Percentiles rank a stretch among this genome's conserved stretches.
These are phyloP conservation scores for Trichocladium antarcticum DNA, from an alignment of 495 filamentous ascomycete genomes.

Conservation along the genomic window DNA sequence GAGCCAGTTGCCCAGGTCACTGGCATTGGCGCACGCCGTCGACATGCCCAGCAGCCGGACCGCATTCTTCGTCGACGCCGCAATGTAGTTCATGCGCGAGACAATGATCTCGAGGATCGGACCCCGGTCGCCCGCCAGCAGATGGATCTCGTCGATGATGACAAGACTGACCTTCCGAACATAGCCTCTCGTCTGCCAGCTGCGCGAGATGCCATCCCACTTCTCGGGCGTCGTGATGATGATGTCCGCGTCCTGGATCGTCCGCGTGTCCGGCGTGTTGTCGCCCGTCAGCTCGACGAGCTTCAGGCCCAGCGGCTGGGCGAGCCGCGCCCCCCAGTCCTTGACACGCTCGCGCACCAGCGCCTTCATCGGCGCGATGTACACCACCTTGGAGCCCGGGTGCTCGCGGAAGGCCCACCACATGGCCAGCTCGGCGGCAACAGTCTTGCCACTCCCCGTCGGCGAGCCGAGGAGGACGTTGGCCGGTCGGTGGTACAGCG, in stretches of 20 bases:
- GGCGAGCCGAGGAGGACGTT: constrained; percentile 96
- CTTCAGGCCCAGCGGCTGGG: constrained; percentile 71
- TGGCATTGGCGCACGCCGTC: constrained; percentile 92
- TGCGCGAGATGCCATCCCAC: constrained; percentile 98
- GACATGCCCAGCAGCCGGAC: constrained; percentile 96
- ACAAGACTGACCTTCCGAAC: constrained; percentile 91
- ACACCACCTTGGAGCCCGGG: constrained; percentile 94
- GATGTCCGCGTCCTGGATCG: constrained; percentile 89
- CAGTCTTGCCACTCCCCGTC: constrained; percentile 93
- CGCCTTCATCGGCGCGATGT: constrained; percentile 98
- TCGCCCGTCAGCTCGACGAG: constrained; percentile 96
- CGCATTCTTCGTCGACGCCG: constrained; percentile 75
- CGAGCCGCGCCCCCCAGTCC: constrained; percentile 84
- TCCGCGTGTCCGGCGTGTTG: constrained; percentile 92
- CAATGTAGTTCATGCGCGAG: constrained; percentile 98
- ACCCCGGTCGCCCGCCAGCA: constrained; percentile 88
- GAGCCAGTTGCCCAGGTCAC: constrained; percentile 89
- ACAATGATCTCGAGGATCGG: constrained; percentile 99
- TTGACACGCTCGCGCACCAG: constrained; percentile 92
- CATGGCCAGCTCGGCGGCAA: constrained; percentile 96
- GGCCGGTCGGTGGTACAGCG: constrained; percentile 76
- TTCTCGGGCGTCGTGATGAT: constrained; percentile 99
- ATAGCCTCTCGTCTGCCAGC: constrained; percentile 94
- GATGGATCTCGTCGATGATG: constrained; percentile 97
- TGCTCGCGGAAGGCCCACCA: constrained; percentile 98